These are phyloP conservation scores for Acmispon strigosus DNA, from an alignment of 306 rosid species.

Conservation along the genomic window DNA sequence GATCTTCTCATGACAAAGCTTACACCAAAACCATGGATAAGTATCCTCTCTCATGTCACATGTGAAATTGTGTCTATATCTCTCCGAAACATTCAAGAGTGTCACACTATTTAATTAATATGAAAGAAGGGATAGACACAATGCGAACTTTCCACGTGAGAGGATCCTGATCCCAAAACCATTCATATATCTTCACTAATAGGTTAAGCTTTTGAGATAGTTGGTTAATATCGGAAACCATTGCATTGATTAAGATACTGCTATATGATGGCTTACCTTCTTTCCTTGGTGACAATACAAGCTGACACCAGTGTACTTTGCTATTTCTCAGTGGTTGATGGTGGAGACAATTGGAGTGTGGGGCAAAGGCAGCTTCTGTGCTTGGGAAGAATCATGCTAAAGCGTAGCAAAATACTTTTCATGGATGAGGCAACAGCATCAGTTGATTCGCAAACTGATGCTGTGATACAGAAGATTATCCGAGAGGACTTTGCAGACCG, in stretches of 20 bases:
- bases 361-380: conserved; percentile 88
- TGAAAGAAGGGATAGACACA: no score
- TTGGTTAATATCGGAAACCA: no score
- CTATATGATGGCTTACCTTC: not conserved
- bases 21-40: no score
- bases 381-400: conserved; percentile 80
- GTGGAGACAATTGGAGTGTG: conserved; percentile 95
- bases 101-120: no score
- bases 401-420: conserved; percentile 57
- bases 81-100: no score
- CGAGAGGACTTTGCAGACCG: conserved; percentile 67
- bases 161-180: no score
- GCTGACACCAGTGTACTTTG: not conserved
- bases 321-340: conserved; percentile 48
- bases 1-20: no score
- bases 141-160: no score
- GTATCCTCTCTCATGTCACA: no score
- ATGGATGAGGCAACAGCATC: conserved; percentile 96
- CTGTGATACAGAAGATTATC: conserved; percentile 67
- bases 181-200: no score
- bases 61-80: no score
- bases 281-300: not conserved
- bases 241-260: not conserved
- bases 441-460: conserved; percentile 87
- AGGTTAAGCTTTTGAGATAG: no score